Conservation (phyloP, 495 filamentous ascomycete species). For the Penicilliopsis zonata region DNA sequence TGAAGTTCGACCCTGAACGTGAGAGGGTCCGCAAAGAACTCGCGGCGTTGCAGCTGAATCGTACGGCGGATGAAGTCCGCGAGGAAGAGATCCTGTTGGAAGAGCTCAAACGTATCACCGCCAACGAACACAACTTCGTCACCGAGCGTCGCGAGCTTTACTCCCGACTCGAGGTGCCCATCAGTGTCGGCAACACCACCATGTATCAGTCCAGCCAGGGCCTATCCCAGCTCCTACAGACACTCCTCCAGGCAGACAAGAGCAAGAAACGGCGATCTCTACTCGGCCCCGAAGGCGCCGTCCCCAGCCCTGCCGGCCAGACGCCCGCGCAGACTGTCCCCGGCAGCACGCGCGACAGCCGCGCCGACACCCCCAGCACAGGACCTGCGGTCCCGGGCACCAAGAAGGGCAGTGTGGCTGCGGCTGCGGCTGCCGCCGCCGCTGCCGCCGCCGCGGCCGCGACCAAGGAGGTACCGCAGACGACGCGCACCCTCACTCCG, state of each 20-base stretch:
- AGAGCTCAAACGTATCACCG: slow-evolving; percentile 82
- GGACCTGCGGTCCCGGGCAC: slow-evolving; percentile 21
- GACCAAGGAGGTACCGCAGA: slow-evolving; percentile 30
- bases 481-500: slow-evolving; percentile 56
- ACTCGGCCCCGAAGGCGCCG: slow-evolving; percentile 42
- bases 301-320: slow-evolving; percentile 35
- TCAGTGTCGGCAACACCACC: slow-evolving; percentile 51
- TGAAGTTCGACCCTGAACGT: slow-evolving; percentile 66
- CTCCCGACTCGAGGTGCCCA: slow-evolving; percentile 67
- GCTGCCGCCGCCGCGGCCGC: slow-evolving; percentile 13
- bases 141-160: slow-evolving; percentile 87
- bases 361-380: slow-evolving; percentile 27
- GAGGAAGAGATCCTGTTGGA: slow-evolving; percentile 83
- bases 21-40: slow-evolving; percentile 75
- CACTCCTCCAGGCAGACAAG: slow-evolving; percentile 67
- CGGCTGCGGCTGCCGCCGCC: slow-evolving; percentile 15
- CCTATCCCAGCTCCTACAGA: slow-evolving; percentile 65
- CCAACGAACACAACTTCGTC: slow-evolving; percentile 67
- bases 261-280: slow-evolving; percentile 67
- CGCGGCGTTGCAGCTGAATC: slow-evolving; percentile 62
- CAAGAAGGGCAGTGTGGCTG: slow-evolving; percentile 40
- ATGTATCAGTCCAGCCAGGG: slow-evolving; percentile 70
- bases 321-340: slow-evolving; percentile 29
- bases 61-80: slow-evolving; percentile 74
- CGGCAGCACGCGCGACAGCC: slow-evolving; percentile 16